Evolutionary conservation across 306 rosid species (phyloP), one percentile per base, ranked within the genome.

Genomic region (Lupinus albus): DNA sequence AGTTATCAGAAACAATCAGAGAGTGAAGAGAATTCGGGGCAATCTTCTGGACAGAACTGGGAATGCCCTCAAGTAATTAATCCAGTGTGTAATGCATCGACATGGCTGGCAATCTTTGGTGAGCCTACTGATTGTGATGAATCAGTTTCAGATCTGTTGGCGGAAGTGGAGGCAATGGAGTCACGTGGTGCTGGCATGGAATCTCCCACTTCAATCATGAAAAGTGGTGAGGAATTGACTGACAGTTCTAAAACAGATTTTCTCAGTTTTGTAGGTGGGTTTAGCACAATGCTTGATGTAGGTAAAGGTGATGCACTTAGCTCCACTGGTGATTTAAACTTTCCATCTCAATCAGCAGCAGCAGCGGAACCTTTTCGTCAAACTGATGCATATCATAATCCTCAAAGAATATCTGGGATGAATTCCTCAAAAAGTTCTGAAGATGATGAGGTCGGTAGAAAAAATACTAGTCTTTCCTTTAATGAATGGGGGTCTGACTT

Each of bases 111-210:
- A 61, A 76, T 92, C 54, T 82, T 82, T 30, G 80, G 80, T 0
- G 96, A 83, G n/a, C 65, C 88, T 48, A 64, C 82, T 58, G 98
- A 86, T 44, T 89, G 87, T 57, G 95, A 85, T 51, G 92, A 90
- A 60, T 88, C 99, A 45, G 92, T 94, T 70, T 94, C 99, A 25
- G 97, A 94, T 83, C 83, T 94, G 67, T 80, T 94, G 83, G 99
- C 97, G 4, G 96, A 91, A 80, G 94, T 91, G 18, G 97, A 91
- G 78, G 96, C 95, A 12, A 88, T 90, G 95, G 99, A 87, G 78
- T 71, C 94, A 64, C 80, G 81, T 38, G 84, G 83, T 38, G 84
- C 82, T 58, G 89, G 86, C 47, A 55, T 91, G 84, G 91, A 91
- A 64, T 85, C 89, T 71, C 68, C 97, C 42, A 76, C 83, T 8